Percentiles rank a stretch among this genome's conserved stretches.
phyloP scores from a whole-genome alignment of 2,329 filamentous ascomycete genomes.

The Myriosclerotinia duriaeana region DNA sequence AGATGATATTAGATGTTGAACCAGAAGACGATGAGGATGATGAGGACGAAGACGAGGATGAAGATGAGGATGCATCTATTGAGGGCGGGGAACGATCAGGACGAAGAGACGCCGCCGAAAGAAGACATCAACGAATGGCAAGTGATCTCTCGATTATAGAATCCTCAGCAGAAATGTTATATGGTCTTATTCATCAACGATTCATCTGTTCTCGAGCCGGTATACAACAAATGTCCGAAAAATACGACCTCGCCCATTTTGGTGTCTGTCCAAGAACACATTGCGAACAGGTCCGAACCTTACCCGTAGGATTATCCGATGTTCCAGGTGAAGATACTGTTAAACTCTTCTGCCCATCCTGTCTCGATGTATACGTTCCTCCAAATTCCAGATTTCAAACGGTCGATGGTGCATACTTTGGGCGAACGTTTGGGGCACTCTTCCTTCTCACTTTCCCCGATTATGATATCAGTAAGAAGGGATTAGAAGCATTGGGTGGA shows the following conservation, averaged over 20 bases:
- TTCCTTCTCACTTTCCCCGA: constrained; percentile 99
- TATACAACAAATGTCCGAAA: constrained; percentile 99
- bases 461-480: constrained; percentile 78
- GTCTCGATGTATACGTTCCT: constrained; percentile 94
- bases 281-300: constrained; percentile 84
- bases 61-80: constrained; percentile 67
- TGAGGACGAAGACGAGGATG: constrained; percentile 67
- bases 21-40: constrained; percentile 92
- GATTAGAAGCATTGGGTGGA: constrained; percentile 55
- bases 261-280: constrained; percentile 92
- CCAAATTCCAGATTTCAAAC: constrained; percentile 97
- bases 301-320: constrained; percentile 91
- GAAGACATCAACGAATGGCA: constrained; percentile 79
- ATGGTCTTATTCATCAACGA: constrained; percentile 95
- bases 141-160: constrained; percentile 95
- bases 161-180: constrained; percentile 95
- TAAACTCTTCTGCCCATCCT: constrained; percentile 96
- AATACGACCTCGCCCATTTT: constrained; percentile 96
- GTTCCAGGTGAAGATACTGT: constrained; percentile 96
- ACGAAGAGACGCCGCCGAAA: constrained; percentile 54
- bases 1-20: constrained; percentile 98
- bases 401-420: constrained; percentile 97
- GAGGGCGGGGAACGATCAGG: constrained; percentile 58
- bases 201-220: constrained; percentile 96
- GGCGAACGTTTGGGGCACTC: constrained; percentile 91